Base-by-base conservation (phyloP, 352 stramenopile species). In the Phytophthora pseudosyringae region DNA sequence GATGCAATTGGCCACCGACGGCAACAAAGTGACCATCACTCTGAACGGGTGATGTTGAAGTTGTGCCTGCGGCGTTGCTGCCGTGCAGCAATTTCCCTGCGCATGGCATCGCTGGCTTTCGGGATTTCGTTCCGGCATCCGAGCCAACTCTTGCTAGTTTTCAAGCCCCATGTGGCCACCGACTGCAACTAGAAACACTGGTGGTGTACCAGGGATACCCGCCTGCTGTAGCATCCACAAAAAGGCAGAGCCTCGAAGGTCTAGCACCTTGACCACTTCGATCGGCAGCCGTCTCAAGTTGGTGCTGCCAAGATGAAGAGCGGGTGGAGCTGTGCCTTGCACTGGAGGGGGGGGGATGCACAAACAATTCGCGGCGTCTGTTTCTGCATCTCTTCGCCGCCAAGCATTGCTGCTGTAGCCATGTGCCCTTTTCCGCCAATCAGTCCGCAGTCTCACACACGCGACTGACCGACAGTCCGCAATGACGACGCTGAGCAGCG, bases 11-110 rank as follows among this genome's bases (percentile, higher is more conserved):
- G 40, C 16, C 13, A 9, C 21, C 18, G 25, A 46, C 43, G 16
- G 52, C 39, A 69, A 57, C 45, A 65, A 57, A 56, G 16, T 9
- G 62, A 70, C 62, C 47, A 66, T 66, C 55, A 70, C 55, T 66
- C 62, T 41, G 47, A 25, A 29, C 15, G 26, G 12, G 26, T 35
- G 49, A 67, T 26, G 59, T 62, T 67, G 59, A 67, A 67, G 59
- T 65, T 60, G 40, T 32, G 49, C 39, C 25, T 36, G 47, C 33
- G 31, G 31, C 31, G 31, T 35, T 35, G 10, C n/a, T n/a, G n/a
- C n/a, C n/a, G 31, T 35, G 31, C 31, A 35, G 21, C 21, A 21
- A 21, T 21, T 21, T 21, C 21, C 21, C 21, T 21, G 21, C 21
- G 21, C 21, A 21, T 1, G 21, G 21, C 21, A 21, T 21, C 21